Percentiles rank a stretch among this genome's conserved stretches.
Conservation (phyloP, 768 basidiomycete species). For the Auricularia cornea region DNA sequence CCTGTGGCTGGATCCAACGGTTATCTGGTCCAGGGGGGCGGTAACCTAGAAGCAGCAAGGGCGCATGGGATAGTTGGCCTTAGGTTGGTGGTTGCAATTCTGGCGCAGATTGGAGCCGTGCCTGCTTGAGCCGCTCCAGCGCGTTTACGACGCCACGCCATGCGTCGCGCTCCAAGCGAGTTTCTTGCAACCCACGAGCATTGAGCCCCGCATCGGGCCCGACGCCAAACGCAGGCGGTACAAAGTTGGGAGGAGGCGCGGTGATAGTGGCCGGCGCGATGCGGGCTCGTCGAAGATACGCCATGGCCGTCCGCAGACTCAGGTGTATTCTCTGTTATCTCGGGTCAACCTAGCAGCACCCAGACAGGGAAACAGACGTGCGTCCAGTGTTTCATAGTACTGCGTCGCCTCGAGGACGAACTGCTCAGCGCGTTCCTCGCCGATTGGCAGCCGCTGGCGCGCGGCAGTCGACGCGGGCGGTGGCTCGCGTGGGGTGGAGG, state of each 20-base stretch:
- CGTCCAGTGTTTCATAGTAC: slow-evolving; percentile 77
- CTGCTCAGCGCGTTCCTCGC: slow-evolving; percentile 76
- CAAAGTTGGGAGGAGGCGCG: slow-evolving; percentile 61
- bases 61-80: not conserved
- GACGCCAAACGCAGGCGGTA: slow-evolving; percentile 73
- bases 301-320: slow-evolving; percentile 67
- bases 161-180: slow-evolving; percentile 64
- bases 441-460: slow-evolving; percentile 47
- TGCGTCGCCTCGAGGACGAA: slow-evolving; percentile 80
- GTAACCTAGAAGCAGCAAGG: not conserved
- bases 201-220: slow-evolving; percentile 44
- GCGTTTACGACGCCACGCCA: slow-evolving; percentile 70
- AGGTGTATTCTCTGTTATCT: slow-evolving; percentile 62
- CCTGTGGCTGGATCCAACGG: too few species aligned
- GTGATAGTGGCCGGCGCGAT: slow-evolving; percentile 86
- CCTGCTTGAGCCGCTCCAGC: slow-evolving; percentile 52
- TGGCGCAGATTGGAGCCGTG: slow-evolving; percentile 8
- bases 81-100: not conserved
- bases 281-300: slow-evolving; percentile 72
- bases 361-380: slow-evolving; percentile 28
- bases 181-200: slow-evolving; percentile 64
- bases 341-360: slow-evolving; percentile 1
- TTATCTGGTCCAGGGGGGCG: too few species aligned
- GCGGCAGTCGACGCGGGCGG: not conserved
- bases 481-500: not conserved